Conservation (phyloP, 129 eudicot species). For the Pulicaria dysenterica region DNA sequence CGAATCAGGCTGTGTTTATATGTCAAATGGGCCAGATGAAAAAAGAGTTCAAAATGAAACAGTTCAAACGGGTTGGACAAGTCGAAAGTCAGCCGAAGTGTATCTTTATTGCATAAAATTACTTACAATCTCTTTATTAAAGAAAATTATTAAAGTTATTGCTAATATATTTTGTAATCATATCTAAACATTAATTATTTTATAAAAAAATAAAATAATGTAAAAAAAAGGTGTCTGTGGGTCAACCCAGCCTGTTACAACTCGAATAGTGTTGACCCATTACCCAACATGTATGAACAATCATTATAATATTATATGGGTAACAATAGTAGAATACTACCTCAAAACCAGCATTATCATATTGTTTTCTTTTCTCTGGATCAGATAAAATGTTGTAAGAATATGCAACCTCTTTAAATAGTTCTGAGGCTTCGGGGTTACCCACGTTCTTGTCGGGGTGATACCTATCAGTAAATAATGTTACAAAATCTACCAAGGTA, state of each 20-base stretch:
- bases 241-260: not conserved
- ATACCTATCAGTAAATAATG: slow-evolving; percentile 50
- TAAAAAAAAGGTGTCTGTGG: not conserved
- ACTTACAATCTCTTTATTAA: not conserved
- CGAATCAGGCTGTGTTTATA: not conserved
- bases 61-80: not conserved
- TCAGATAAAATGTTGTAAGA: slow-evolving; percentile 84
- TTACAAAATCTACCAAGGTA: slow-evolving; percentile 19
- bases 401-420: slow-evolving; percentile 92
- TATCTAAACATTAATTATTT: not conserved
- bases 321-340: slow-evolving; percentile 33
- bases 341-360: slow-evolving; percentile 87
- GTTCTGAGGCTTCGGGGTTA: slow-evolving; percentile 91
- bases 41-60: not conserved
- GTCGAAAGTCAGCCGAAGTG: not conserved
- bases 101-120: not conserved
- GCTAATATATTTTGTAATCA: not conserved
- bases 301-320: not conserved
- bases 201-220: not conserved
- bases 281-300: not conserved
- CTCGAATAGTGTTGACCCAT: not conserved
- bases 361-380: slow-evolving; percentile 90
- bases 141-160: not conserved
- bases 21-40: not conserved
- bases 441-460: slow-evolving; percentile 92